Conservation (phyloP, 2,329 filamentous ascomycete species). For the Pseudogymnoascus sp. region DNA sequence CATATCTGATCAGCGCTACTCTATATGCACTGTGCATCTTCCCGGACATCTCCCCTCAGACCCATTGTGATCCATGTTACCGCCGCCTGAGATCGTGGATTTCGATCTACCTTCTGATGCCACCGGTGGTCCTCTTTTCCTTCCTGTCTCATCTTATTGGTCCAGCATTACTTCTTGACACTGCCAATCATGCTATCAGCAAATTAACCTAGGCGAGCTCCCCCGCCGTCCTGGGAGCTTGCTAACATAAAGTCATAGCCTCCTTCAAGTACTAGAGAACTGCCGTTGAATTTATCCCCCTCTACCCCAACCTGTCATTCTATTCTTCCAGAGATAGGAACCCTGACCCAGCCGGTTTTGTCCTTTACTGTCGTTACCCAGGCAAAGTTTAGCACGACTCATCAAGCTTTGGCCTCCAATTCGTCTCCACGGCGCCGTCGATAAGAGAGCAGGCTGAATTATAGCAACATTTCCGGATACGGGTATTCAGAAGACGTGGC, state of each 20-base stretch:
- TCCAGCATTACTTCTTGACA: not conserved
- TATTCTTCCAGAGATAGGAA: conserved; percentile 4
- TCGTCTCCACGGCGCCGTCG: not conserved
- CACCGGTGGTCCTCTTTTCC: not conserved
- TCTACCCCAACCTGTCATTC: conserved; percentile 6
- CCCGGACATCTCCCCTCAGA: conserved; percentile 24
- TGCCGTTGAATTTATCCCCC: conserved; percentile 3
- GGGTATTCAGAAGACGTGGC: conserved; percentile 5
- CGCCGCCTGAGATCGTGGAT: conserved; percentile 11
- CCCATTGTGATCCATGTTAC: conserved; percentile 23
- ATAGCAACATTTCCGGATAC: conserved; percentile 25
- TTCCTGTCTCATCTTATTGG: conserved; percentile 10
- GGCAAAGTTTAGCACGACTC: not conserved
- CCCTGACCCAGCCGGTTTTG: not conserved
- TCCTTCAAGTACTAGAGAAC: conserved; percentile 6
- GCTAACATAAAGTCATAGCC: conserved; percentile 6
- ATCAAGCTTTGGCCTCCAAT: not conserved
- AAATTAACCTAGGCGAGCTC: conserved; percentile 10
- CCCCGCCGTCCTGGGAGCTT: not conserved
- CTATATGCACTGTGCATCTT: conserved; percentile 29
- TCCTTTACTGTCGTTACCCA: not conserved
- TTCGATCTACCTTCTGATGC: conserved; percentile 1
- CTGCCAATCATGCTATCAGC: conserved; percentile 11
- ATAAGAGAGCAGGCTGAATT: not conserved
- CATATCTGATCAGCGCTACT: conserved; percentile 20